These are phyloP conservation scores for Clarkia xantiana DNA, from an alignment of 345 rosid genomes.

Conservation along the genomic window DNA sequence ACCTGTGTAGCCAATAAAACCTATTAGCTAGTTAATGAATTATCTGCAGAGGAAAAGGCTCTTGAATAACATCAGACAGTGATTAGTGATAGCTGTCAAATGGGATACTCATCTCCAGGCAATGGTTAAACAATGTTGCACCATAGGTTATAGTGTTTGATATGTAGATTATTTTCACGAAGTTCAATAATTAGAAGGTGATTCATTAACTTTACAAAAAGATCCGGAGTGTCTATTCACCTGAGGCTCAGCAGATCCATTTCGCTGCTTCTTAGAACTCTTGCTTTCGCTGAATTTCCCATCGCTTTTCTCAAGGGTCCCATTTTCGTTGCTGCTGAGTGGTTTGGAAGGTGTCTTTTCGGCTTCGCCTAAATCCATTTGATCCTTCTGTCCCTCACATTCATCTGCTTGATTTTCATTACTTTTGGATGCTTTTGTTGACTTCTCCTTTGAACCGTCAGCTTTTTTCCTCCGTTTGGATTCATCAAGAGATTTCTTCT, in stretches of 20 bases:
- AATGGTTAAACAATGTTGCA: too few relatives aligned
- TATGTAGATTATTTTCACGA: not conserved
- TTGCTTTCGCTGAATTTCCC: conserved; percentile 24
- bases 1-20: not conserved
- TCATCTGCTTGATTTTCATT: conserved; percentile 6
- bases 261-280: conserved; percentile 22
- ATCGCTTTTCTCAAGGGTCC: conserved; percentile 19
- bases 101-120: too few relatives aligned
- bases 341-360: conserved; percentile 20
- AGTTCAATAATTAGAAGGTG: not conserved
- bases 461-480: conserved; percentile 40
- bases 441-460: conserved; percentile 13
- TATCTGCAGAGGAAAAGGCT: too few relatives aligned
- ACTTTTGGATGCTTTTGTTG: conserved; percentile 6
- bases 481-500: conserved; percentile 25
- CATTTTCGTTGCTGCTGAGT: conserved; percentile 19
- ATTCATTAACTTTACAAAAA: not conserved
- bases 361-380: not conserved
- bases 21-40: too few relatives aligned
- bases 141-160: too few relatives aligned
- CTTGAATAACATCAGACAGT: too few relatives aligned
- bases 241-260: conserved; percentile 39
- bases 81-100: too few relatives aligned
- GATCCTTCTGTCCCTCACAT: too few relatives aligned
- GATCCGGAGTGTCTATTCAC: conserved; percentile 15